A percentile compares a stretch with the other conserved stretches of the same genome.
Evolutionary conservation across 306 rosid genomes (phyloP).

Genomic region (Fagus crenata): DNA sequence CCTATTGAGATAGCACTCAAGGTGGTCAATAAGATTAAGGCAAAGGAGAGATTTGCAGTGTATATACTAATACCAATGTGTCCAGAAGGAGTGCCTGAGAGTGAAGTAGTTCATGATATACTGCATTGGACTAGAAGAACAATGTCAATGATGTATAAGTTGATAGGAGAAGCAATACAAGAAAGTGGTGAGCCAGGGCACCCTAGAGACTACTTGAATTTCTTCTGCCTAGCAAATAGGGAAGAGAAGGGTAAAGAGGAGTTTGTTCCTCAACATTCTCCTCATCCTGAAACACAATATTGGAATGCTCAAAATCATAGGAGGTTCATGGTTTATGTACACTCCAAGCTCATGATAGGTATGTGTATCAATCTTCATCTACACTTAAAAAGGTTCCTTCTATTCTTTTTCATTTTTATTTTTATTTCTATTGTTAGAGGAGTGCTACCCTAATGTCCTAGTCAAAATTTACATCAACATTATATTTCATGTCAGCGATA

Average conservation of each 20-base stretch:
- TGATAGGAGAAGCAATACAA: constrained; percentile 78
- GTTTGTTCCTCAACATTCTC: constrained; percentile 67
- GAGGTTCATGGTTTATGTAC: constrained; percentile 96
- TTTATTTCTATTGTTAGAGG: not conserved
- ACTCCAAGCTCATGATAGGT: constrained; percentile 98
- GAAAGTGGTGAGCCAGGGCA: constrained; percentile 64
- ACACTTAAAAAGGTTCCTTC: not conserved
- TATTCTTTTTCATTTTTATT: not conserved
- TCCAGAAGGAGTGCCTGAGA: constrained; percentile 91
- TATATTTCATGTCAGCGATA: too few relatives aligned
- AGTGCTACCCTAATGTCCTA: too few relatives aligned
- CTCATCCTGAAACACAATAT: constrained; percentile 62
- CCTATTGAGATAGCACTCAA: constrained; percentile 90
- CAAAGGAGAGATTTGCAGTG: constrained; percentile 76
- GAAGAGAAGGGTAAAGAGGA: constrained; percentile 60
- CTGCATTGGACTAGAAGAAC: constrained; percentile 87
- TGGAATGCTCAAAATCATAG: constrained; percentile 79
- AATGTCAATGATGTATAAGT: constrained; percentile 78
- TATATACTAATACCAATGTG: constrained; percentile 94
- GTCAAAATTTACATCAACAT: too few relatives aligned
- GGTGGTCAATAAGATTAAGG: constrained; percentile 70
- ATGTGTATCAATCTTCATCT: constrained; percentile 21
- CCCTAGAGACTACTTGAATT: constrained; percentile 88
- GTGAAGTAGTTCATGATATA: constrained; percentile 83
- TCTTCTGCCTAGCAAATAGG: constrained; percentile 92